These are phyloP conservation scores for Cephalotrichum gorgonifer DNA, from an alignment of 2,329 filamentous ascomycete species.

Conservation along the genomic window DNA sequence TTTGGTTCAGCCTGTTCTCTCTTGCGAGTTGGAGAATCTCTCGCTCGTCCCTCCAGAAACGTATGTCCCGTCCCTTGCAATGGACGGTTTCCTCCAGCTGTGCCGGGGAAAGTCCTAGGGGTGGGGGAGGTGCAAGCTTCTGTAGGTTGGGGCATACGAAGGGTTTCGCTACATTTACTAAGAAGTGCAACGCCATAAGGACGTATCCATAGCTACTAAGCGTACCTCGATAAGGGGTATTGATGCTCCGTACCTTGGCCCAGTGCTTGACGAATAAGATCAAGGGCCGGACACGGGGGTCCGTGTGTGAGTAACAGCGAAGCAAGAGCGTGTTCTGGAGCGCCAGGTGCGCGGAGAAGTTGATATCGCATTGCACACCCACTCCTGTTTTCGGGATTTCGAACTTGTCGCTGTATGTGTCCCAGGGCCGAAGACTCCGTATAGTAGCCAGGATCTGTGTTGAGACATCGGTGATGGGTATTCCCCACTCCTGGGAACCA, in stretches of 20 bases:
- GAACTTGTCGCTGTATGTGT: constrained; percentile 48
- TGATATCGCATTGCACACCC: constrained; percentile 87
- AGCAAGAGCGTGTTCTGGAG: constrained; percentile 77
- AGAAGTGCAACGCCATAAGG: constrained; percentile 83
- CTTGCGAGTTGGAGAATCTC: constrained; percentile 54
- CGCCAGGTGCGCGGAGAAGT: constrained; percentile 76
- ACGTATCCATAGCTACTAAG: constrained; percentile 87
- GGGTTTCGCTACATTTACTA: constrained; percentile 71
- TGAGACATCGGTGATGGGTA: constrained; percentile 25
- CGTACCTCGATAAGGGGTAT: constrained; percentile 76
- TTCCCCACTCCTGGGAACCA: constrained; percentile 12
- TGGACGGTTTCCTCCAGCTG: constrained; percentile 19
- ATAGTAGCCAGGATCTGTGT: constrained; percentile 29
- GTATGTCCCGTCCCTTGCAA: constrained; percentile 58
- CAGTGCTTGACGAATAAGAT: constrained; percentile 84
- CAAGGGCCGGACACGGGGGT: constrained; percentile 66
- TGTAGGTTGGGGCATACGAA: constrained; percentile 83
- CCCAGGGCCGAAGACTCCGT: constrained; percentile 32
- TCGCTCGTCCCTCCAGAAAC: constrained; percentile 68
- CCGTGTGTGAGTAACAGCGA: constrained; percentile 71
- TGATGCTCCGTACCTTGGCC: constrained; percentile 78
- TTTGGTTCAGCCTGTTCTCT: constrained; percentile 51
- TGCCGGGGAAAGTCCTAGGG: constrained; percentile 13
- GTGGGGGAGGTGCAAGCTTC: constrained; percentile 34
- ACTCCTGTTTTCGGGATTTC: constrained; percentile 69